Conservation (phyloP, 768 basidiomycete genomes). For the Podaxis carcinomalis region DNA sequence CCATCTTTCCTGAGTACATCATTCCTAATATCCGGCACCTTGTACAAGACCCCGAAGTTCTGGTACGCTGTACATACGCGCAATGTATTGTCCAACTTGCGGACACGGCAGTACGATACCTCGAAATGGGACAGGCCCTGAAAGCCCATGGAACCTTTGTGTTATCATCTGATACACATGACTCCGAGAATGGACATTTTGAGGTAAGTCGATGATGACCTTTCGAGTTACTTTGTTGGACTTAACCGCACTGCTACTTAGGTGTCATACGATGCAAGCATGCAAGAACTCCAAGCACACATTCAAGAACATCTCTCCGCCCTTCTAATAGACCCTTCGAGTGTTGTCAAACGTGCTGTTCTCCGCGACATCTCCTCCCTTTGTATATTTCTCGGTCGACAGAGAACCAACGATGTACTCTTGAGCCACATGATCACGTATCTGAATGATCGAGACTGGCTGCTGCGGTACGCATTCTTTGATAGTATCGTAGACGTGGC, state of each 20-base stretch:
- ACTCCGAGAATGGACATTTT: constrained; percentile 74
- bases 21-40: constrained; percentile 86
- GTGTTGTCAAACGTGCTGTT: constrained; percentile 88
- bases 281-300: constrained; percentile 79
- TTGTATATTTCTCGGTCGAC: constrained; percentile 90
- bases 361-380: constrained; percentile 82
- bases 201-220: constrained; percentile 47
- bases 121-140: constrained; percentile 91
- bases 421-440: constrained; percentile 87
- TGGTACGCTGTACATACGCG: constrained; percentile 76
- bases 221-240: background rate
- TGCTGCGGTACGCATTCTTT: constrained; percentile 87
- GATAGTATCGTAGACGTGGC: constrained; percentile 96
- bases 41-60: constrained; percentile 78
- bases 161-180: constrained; percentile 57
- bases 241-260: constrained; percentile 23
- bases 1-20: constrained; percentile 94
- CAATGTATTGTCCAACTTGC: constrained; percentile 84
- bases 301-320: constrained; percentile 86
- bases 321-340: constrained; percentile 84
- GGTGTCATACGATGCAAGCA: constrained; percentile 87
- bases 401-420: constrained; percentile 92
- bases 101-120: constrained; percentile 79
- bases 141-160: constrained; percentile 78
- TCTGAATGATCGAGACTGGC: constrained; percentile 90